These are phyloP conservation scores for Thyridium curvatum DNA, from an alignment of 2,329 filamentous ascomycete species.

Conservation along the genomic window DNA sequence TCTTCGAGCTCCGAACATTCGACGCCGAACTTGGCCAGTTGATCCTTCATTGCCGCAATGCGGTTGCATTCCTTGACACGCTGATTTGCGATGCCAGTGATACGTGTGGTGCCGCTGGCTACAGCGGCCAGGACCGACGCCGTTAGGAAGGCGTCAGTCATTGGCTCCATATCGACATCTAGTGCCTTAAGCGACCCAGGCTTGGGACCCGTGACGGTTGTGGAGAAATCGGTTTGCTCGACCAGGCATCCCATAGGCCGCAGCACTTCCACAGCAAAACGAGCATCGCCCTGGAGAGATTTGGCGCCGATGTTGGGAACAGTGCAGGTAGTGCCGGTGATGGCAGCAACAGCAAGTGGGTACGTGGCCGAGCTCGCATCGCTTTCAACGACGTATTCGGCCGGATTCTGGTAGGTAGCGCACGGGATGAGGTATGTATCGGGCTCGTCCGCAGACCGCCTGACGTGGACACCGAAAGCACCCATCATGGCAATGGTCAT, in stretches of 20 bases:
- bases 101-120: constrained; percentile 74
- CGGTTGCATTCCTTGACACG: constrained; percentile 97
- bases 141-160: constrained; percentile 97
- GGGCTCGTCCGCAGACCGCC: constrained; percentile 67
- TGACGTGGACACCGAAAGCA: constrained; percentile 78
- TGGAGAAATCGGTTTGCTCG: constrained; percentile 76
- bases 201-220: constrained; percentile 86
- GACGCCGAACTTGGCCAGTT: constrained; percentile 91
- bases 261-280: constrained; percentile 86
- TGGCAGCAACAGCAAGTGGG: constrained; percentile 86
- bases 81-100: constrained; percentile 94
- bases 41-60: constrained; percentile 89
- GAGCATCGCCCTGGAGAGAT: constrained; percentile 90
- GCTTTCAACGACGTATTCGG: constrained; percentile 86
- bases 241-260: constrained; percentile 91
- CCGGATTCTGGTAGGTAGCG: constrained; percentile 74
- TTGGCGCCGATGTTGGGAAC: constrained; percentile 91
- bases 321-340: constrained; percentile 92
- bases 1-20: constrained; percentile 83
- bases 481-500: constrained; percentile 99
- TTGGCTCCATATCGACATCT: constrained; percentile 95
- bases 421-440: constrained; percentile 94
- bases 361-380: constrained; percentile 98
- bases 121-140: constrained; percentile 90
- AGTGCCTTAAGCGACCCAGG: constrained; percentile 68